Base-by-base conservation (phyloP, 352 stramenopile species). In the Pythium grandisporangium region DNA sequence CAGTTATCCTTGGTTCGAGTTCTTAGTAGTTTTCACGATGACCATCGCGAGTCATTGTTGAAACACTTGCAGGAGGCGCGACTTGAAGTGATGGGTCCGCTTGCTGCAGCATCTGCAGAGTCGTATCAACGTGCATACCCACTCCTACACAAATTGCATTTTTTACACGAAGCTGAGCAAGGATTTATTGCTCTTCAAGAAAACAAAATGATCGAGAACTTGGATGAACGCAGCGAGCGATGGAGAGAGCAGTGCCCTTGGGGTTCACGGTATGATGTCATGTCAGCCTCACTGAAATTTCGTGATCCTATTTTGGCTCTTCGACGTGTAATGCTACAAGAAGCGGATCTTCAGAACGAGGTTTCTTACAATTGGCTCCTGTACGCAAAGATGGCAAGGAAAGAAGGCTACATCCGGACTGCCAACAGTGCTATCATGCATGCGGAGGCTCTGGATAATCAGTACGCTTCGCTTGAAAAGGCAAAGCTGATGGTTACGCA, bases 371-470 rank as follows among this genome's bases (percentile, higher is more conserved):
- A 90, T 37, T 94, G 81, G 81, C 52, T 94, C 7, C 39, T 74
- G 4, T 91, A 93, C 39, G 74, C 76, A 2, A 94, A 94, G 46
- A 53, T 92, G 38, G 63, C 79, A 20, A 70, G 81, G 36, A 93
- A 90, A 46, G 78, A 92, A 63, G 79, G 79, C 2, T 88, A 84
- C 42, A 64, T 83, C 36, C 71, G 79, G 29, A 90, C 81, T 17
- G 77, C 81, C 1, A 79, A 66, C 10, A 94, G 78, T 51, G 81
- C 81, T 2, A 61, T 92, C 21, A 92, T 94, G 77, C 81, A 92
- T 51, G 81, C 78, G 8, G 75, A 90, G 42, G 70, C 70, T 14
- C 55, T 91, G 16, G 64, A 81, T 11, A 90, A 89, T 32, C 72
- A 61, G 19, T 84, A 89, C 38, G 81, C 70, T 16, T 45, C 62